A percentile compares a stretch with the other conserved stretches of the same genome.
phyloP scores from a whole-genome alignment of 495 filamentous ascomycete species.

The Astrocystis sublimbata region DNA sequence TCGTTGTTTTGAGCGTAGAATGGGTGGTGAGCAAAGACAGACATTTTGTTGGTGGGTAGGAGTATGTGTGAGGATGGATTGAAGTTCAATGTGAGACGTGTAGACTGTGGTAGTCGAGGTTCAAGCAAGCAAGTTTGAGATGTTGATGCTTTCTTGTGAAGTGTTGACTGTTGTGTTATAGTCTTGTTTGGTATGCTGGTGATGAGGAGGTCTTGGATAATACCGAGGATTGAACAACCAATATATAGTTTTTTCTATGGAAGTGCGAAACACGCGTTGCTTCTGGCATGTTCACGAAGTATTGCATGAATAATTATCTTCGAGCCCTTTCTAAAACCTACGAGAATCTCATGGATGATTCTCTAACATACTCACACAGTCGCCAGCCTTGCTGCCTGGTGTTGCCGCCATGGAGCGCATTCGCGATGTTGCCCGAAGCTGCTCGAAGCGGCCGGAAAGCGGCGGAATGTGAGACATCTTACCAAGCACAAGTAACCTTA shows the following conservation, averaged over 20 bases:
- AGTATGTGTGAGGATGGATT: conserved; percentile 17
- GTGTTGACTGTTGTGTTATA: conserved; percentile 3
- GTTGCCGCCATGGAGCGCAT: conserved; percentile 3
- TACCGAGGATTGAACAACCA: conserved; percentile 18
- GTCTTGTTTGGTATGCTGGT: conserved; percentile 25
- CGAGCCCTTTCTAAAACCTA: conserved; percentile 12
- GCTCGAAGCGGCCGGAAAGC: conserved; percentile 26
- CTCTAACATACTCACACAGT: neutral
- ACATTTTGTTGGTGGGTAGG: conserved; percentile 52
- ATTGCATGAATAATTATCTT: conserved; percentile 20
- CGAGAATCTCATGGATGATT: conserved; percentile 29
- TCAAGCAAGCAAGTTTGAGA: neutral
- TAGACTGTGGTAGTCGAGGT: neutral
- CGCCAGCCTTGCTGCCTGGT: conserved; percentile 2
- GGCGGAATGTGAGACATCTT: conserved; percentile 28
- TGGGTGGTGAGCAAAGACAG: conserved; percentile 59
- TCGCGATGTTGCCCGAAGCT: conserved; percentile 26
- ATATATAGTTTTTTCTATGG: conserved; percentile 36
- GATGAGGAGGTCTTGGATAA: conserved; percentile 13
- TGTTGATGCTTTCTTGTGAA: conserved; percentile 15
- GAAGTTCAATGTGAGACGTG: neutral
- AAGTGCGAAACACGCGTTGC: neutral
- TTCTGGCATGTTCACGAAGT: conserved; percentile 30
- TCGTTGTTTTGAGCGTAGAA: conserved; percentile 44
- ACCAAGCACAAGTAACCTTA: too few relatives aligned